A percentile compares a stretch with the other conserved stretches of the same genome.
Conservation (phyloP, 129 eudicot species). For the Glebionis coronaria region DNA sequence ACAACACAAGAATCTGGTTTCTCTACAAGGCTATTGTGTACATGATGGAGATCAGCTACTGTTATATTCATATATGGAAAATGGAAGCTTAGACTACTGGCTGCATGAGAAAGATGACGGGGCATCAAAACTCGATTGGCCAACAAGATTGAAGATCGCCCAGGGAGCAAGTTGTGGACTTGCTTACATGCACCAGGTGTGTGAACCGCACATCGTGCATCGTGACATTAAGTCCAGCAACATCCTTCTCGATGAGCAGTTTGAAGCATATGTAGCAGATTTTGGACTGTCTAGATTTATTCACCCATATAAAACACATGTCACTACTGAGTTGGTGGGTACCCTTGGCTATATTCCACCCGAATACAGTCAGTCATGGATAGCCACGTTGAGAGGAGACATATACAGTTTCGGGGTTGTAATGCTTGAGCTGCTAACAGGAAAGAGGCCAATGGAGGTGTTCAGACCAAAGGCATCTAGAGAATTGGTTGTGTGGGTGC, state of each 20-base stretch:
- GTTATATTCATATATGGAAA: constrained; percentile 77
- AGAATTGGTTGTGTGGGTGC: constrained; percentile 82
- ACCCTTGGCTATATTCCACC: constrained; percentile 88
- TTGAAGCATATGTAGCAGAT: constrained; percentile 84
- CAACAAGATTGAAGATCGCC: constrained; percentile 57
- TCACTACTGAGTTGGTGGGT: constrained; percentile 86
- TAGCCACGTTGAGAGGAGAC: constrained; percentile 89
- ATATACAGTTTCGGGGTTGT: constrained; percentile 87
- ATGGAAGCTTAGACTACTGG: constrained; percentile 89
- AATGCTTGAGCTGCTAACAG: constrained; percentile 74
- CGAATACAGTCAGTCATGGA: constrained; percentile 79
- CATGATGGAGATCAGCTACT: constrained; percentile 71
- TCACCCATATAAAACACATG: constrained; percentile 76
- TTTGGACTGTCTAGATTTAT: constrained; percentile 77
- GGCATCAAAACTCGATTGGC: constrained; percentile 68
- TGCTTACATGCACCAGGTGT: constrained; percentile 83
- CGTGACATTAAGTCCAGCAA: constrained; percentile 86
- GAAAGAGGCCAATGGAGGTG: constrained; percentile 81
- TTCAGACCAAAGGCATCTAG: constrained; percentile 66
- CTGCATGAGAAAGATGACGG: constrained; percentile 75
- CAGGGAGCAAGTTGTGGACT: constrained; percentile 72
- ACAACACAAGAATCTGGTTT: constrained; percentile 67
- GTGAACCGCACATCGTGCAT: constrained; percentile 85
- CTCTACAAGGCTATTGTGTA: constrained; percentile 81
- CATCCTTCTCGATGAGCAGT: constrained; percentile 71